A percentile compares a stretch with the other conserved stretches of the same genome.
These are phyloP conservation scores for Epichloe glyceriae DNA, from an alignment of 2,329 filamentous ascomycete species.

Conservation along the genomic window DNA sequence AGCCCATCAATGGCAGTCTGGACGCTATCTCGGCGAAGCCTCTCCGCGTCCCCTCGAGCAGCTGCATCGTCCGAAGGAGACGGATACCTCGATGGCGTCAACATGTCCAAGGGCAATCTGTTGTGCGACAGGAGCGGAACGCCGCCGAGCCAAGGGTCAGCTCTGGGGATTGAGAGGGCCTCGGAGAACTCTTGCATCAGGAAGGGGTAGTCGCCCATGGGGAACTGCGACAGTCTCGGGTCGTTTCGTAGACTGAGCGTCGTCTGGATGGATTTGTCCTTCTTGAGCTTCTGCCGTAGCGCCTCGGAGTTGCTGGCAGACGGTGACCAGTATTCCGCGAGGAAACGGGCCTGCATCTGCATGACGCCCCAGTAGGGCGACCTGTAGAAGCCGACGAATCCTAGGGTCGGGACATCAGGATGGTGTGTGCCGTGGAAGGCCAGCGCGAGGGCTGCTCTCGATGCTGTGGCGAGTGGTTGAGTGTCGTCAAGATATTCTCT, in stretches of 20 bases:
- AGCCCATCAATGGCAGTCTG: conserved; percentile 28
- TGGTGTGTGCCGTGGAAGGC: conserved; percentile 55
- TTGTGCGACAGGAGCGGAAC: conserved; percentile 25
- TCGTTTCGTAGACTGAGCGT: conserved; percentile 39
- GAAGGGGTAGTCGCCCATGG: conserved; percentile 71
- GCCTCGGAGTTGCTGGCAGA: conserved; percentile 9
- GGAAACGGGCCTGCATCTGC: conserved; percentile 69
- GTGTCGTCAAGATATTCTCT: conserved; percentile 34
- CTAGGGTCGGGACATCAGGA: conserved; percentile 47
- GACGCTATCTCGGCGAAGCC: conserved; percentile 33
- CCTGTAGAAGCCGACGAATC: conserved; percentile 74
- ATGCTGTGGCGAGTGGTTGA: conserved; percentile 44
- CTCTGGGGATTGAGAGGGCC: conserved; percentile 38
- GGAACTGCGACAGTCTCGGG: conserved; percentile 53
- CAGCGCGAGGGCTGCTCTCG: conserved; percentile 50
- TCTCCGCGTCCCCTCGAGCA: conserved; percentile 24
- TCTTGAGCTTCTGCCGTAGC: conserved; percentile 27
- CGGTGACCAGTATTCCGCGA: conserved; percentile 47
- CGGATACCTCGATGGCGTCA: conserved; percentile 44
- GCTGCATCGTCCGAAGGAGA: conserved; percentile 23
- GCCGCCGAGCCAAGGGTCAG: conserved; percentile 17
- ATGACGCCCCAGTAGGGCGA: conserved; percentile 79
- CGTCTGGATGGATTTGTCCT: conserved; percentile 31
- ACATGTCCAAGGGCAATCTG: conserved; percentile 34
- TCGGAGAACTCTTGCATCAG: conserved; percentile 58